Evolutionary conservation across 2,329 filamentous ascomycete genomes (phyloP), one percentile per base, ranked within the genome.

Genomic region (Purpureocillium lavendulum): DNA sequence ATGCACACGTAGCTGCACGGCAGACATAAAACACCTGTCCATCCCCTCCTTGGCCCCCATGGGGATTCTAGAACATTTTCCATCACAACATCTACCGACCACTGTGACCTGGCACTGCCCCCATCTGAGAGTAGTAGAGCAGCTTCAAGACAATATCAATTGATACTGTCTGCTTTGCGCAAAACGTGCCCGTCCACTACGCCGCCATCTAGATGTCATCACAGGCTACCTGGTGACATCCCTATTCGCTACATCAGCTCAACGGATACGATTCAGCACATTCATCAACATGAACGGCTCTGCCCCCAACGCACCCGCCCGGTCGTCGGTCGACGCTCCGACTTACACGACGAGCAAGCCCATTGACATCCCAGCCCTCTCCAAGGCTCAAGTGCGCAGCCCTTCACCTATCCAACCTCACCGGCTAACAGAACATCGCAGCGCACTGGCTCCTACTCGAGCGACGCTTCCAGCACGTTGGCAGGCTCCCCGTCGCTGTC

Each of bases 401-500:
- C 10, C 29, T 18, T 30, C 33, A 18, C 30, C 33, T 3, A 40
- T 43, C 43, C 18, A 43, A 9, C 30, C 28, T 36, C 9, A 29
- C 35, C 33, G 21, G 21, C 34, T 28, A 39, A 30, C 35, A 26
- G 6, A 6, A 10, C 6, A 6, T 26, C 6, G 45, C 47, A 53
- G 47, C 53, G 52, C 16, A 53, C 54, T 28, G 44, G 49, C 37
- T 58, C 57, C 30, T 58, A 51, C 39, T 55, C 56, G 11, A 57
- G 54, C 47, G 48, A 56, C 15, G 38, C 42, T 30, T 57, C 55
- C 12, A 40, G 45, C 29, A 24, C 40, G 2, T 30, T 28, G 15
- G 11, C 29, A 30, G 12, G 5, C 5, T 18, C 36, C 10, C 33
- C 18, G 13, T 30, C 40, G 14, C 36, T 47, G 29, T 47, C 48